phyloP scores from a whole-genome alignment of 768 basidiomycete genomes.

The Amanita subjunquillea region DNA sequence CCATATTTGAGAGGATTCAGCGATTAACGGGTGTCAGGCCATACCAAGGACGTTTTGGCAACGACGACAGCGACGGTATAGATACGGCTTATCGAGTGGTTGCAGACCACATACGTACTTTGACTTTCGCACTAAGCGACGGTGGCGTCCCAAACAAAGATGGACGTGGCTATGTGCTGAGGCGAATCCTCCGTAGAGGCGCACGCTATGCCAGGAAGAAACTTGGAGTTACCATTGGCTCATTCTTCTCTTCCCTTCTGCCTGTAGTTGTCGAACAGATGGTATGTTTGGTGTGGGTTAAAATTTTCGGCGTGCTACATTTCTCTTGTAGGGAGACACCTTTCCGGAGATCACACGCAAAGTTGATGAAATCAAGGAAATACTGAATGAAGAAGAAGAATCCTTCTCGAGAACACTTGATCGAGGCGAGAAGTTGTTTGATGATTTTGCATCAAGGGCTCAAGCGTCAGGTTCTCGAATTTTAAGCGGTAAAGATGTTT shows the following conservation, averaged over 20 bases:
- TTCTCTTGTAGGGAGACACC: conserved; percentile 49
- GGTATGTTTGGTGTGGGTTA: conserved; percentile 35
- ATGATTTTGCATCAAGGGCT: conserved; percentile 70
- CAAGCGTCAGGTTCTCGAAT: conserved; percentile 49
- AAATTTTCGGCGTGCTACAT: background rate
- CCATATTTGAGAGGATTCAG: conserved; percentile 81
- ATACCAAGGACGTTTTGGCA: conserved; percentile 87
- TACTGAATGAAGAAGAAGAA: conserved; percentile 94
- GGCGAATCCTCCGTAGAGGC: conserved; percentile 87
- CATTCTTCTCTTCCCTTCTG: conserved; percentile 88
- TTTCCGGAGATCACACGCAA: conserved; percentile 92
- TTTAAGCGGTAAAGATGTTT: conserved; percentile 87
- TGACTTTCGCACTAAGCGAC: conserved; percentile 93
- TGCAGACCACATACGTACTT: conserved; percentile 91
- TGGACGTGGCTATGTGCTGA: conserved; percentile 93
- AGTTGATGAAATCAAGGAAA: conserved; percentile 79
- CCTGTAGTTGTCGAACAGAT: conserved; percentile 86
- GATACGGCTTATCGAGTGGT: conserved; percentile 97
- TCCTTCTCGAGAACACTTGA: conserved; percentile 97
- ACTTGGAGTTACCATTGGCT: conserved; percentile 83
- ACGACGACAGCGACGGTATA: conserved; percentile 90
- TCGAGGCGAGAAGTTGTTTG: conserved; percentile 93
- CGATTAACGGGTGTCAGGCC: conserved; percentile 81
- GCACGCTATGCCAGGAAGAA: conserved; percentile 96
- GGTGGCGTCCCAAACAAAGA: conserved; percentile 96